Evolutionary conservation across 306 rosid genomes (phyloP), one percentile per base, ranked within the genome.

Genomic region (Cyclanthera cordifolia): DNA sequence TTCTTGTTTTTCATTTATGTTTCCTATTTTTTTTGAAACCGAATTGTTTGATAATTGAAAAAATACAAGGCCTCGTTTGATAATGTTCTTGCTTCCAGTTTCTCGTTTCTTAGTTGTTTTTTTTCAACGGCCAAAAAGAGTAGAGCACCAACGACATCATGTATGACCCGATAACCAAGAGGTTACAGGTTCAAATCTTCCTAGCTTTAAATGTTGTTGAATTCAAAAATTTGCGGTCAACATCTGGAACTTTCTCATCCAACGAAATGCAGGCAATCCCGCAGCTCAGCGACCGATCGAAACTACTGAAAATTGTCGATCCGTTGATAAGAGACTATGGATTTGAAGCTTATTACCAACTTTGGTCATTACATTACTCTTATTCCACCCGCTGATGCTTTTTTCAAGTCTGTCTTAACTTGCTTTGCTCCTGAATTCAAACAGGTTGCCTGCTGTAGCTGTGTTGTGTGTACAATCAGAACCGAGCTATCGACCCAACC

Each of bases 391-490:
- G 39, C 23, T 19, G 27, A 41, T 46, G 15, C 15, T 39, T 52
- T 73, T 37, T 74, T 54, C 53, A 53, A 63, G 0, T 52, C 24
- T 4, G 48, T 56, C 27, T 43, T 45, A 41, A 15, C 21, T 34
- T 34, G 41, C 41, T 34, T 34, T 47, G 41, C 45, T 39, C 0
- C 11, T 52, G 17, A 23, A 53, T 55, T 64, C 28, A 52, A 49
- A 79, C 85, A 92, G 98, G 94, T 93, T 72, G 98, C 96, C 96
- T 75, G 98, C 96, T 4, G 98, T 93, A 55, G 96, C 95, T 55
- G 91, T 93, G 58, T 81, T 93, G 4, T 93, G 98, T 45, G 95
- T 93, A 58, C 98, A 93, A 76, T 67, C 94, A 14, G 98, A 93
- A 77, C 88, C 98, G 23, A 87, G 94, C 74, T 93, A 93, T 77